Base-by-base conservation (phyloP, 2,329 filamentous ascomycete genomes). In the Diaporthe sp. region DNA sequence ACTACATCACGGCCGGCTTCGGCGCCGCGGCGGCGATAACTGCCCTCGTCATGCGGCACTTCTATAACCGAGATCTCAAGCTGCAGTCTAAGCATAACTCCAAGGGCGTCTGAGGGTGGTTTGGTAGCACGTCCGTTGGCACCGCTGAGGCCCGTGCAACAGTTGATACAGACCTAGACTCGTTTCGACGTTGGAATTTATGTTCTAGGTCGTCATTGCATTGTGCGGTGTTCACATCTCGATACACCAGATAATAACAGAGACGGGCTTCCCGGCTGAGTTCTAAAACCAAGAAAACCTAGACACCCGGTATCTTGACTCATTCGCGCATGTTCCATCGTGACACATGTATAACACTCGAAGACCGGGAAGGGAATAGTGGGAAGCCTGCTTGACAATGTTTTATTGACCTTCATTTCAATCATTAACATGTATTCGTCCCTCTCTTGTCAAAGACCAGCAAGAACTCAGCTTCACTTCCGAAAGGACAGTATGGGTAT, bases 1-100 rank as follows among this genome's bases (percentile, higher is more conserved):
- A 81, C 60, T 81, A 82, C 76, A 78, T 82, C 37, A 81, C 80
- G 6, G 79, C 80, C 13, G 80, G 80, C 0, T 81, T 81, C 37
- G 80, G 77, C 0, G 78, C 55, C 0, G 60, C 74, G 0, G 80
- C 77, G 1, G 78, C 74, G 0, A 22, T 77, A 2, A 79, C 77
- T 0, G 76, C 76, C 1, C 76, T 81, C 1, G 42, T 76, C 12
- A 82, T 81, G 37, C 74, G 80, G 7, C 72, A 79, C 57, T 76
- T 78, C 6, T 70, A 81, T 62, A 77, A 78, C 39, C 75, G 76
- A 8, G 80, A 82, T 61, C 62, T 78, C 13, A 72, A 77, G 44
- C 12, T 68, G 10, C 62, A 25, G 19, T 7, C 28, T 22, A 22
- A 3, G 9, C 1, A 22, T 7, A 7, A 39, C 3, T 17, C 44